Evolutionary conservation across 2,329 filamentous ascomycete species (phyloP).

Genomic region (Biscogniauxia marginata): DNA sequence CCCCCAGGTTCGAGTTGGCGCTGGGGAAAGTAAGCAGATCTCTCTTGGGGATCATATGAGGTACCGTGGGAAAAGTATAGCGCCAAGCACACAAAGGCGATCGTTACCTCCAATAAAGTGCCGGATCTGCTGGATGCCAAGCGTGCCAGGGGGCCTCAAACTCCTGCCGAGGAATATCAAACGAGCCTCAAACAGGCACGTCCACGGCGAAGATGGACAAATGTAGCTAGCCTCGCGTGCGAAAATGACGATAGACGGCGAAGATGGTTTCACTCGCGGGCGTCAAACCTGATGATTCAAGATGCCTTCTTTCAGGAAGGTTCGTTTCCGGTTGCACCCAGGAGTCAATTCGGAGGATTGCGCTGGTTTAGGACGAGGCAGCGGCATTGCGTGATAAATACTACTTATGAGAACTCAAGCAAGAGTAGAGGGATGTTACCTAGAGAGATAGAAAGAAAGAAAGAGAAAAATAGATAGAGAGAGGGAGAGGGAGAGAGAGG

Average conservation of each 20-base stretch:
- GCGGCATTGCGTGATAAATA: too few species aligned
- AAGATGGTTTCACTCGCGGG: not conserved
- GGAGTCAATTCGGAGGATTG: not conserved
- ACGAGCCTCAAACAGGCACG: conserved; percentile 14
- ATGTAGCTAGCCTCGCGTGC: not conserved
- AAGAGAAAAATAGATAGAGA: too few species aligned
- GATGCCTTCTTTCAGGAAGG: not conserved
- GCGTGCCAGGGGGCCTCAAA: conserved; percentile 9
- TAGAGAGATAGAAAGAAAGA: too few species aligned
- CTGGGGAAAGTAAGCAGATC: conserved; percentile 21
- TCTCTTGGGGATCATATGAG: conserved; percentile 12
- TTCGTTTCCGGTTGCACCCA: not conserved
- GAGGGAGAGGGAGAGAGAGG: too few species aligned
- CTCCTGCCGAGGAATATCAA: conserved; percentile 16
- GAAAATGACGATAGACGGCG: not conserved
- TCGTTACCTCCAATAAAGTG: conserved; percentile 1
- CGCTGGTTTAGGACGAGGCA: not conserved
- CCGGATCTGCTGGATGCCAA: not conserved
- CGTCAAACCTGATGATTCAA: not conserved
- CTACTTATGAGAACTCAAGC: too few species aligned
- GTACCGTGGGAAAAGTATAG: not conserved
- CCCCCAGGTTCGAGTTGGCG: conserved; percentile 18
- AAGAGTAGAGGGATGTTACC: too few species aligned
- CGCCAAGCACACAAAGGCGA: not conserved
- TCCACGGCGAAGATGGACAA: not conserved